phyloP scores from a whole-genome alignment of 2,329 filamentous ascomycete genomes.

The Sphaerulina populicola region DNA sequence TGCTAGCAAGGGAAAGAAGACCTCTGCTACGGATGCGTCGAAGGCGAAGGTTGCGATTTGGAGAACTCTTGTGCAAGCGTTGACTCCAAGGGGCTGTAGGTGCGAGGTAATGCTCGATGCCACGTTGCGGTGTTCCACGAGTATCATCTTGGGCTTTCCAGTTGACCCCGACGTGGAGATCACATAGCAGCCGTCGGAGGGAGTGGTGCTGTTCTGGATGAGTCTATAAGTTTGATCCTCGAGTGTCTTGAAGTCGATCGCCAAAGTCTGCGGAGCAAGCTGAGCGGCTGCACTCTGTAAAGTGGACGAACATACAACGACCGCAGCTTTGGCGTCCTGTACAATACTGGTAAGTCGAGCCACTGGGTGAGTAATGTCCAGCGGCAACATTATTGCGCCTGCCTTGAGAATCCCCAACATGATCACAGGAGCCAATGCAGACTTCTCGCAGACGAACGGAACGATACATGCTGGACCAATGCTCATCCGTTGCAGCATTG shows the following conservation, averaged over 20 bases:
- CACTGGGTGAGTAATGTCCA: not conserved
- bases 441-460: no score
- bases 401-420: no score
- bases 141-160: slow-evolving; percentile 10
- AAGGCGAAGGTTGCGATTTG: slow-evolving; percentile 18
- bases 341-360: not conserved
- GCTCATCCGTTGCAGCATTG: no score
- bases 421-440: no score
- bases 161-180: slow-evolving; percentile 10
- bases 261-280: not conserved
- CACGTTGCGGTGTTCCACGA: slow-evolving; percentile 1
- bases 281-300: not conserved
- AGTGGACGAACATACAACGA: not conserved
- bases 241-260: not conserved
- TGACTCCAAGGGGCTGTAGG: not conserved
- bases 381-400: not conserved
- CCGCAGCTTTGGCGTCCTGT: not conserved
- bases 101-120: not conserved
- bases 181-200: not conserved
- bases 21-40: slow-evolving; percentile 11
- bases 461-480: no score
- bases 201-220: not conserved
- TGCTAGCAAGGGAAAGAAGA: slow-evolving; percentile 9
- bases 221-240: not conserved
- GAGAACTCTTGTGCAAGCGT: not conserved